Evolutionary conservation across 2,329 filamentous ascomycete species (phyloP), one percentile per base, ranked within the genome.

Genomic region (Fusarium burgessii): DNA sequence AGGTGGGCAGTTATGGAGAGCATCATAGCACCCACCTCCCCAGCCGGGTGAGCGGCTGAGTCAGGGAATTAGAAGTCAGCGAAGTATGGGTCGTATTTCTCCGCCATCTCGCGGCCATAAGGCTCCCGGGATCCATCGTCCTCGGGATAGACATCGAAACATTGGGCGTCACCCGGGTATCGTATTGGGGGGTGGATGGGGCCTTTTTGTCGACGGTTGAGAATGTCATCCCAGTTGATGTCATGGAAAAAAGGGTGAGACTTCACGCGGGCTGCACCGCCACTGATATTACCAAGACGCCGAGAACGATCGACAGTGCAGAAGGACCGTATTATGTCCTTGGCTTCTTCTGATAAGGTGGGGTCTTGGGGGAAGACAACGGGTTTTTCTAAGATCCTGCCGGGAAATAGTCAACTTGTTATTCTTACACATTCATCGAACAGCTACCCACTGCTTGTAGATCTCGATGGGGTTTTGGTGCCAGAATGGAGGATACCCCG

Each of bases 401-500:
- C 49, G 41, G 25, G 45, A 20, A 32, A 36, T 23, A 38, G 54
- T 66, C 11, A 72, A 54, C 36, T n/a, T 43, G 33, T n/a, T 43
- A 45, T n/a, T 17, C n/a, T n/a, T 29, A 25, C 42, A 57, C 45
- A 51, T 46, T 40, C 33, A 29, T 54, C 18, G 50, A 50, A 29
- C 42, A 41, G 23, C 20, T 46, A 81, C 87, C 74, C 76, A 91
- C 89, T 92, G 90, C 79, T 94, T 93, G 82, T 95, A 95, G 63
- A 95, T 95, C 79, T 95, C 93, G 72, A 95, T 93, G 2, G 93
- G 93, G 72, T 94, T 95, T 71, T 93, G 90, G 77, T 95, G 91
- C 92, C 93, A 96, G 78, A 95, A 96, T 1, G 93, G 93, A 17
- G 93, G 93, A 77, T 95, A 94, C 32, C 93, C 93, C 13, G 93